A percentile compares a stretch with the other conserved stretches of the same genome.
Conservation (phyloP, 1,284 basidiomycete genomes). For the Mycena citricolor region DNA sequence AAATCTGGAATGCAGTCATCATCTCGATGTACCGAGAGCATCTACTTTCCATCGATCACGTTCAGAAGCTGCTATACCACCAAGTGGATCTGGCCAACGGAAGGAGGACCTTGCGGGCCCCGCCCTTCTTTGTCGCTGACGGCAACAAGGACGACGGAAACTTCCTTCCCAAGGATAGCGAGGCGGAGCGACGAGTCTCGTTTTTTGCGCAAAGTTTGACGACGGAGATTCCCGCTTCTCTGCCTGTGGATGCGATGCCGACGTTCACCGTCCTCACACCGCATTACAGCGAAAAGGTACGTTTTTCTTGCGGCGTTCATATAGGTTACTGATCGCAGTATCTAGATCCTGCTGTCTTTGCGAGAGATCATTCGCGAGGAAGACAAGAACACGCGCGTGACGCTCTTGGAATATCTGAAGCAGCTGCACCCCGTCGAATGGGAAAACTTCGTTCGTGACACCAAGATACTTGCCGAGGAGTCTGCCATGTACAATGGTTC, state of each 20-base stretch:
- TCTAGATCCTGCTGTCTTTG: constrained; percentile 83
- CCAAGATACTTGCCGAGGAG: constrained; percentile 98
- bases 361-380: constrained; percentile 97
- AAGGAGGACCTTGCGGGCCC: constrained; percentile 85
- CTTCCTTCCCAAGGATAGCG: constrained; percentile 91
- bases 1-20: constrained; percentile 98
- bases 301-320: constrained; percentile 15
- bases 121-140: constrained; percentile 94
- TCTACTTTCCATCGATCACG: constrained; percentile 92
- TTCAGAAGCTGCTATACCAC: constrained; percentile 92
- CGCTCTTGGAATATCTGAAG: constrained; percentile 94
- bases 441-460: constrained; percentile 99
- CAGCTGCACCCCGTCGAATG: constrained; percentile 98
- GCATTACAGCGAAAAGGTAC: constrained; percentile 92
- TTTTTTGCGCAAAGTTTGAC: constrained; percentile 98
- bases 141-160: constrained; percentile 84
- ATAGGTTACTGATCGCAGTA: constrained; percentile 2
- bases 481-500: constrained; percentile 83
- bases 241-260: constrained; percentile 97
- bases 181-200: constrained; percentile 92
- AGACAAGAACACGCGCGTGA: constrained; percentile 93
- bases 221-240: constrained; percentile 82
- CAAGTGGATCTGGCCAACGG: constrained; percentile 88
- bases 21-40: constrained; percentile 99
- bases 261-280: constrained; percentile 95